Evolutionary conservation across 1,139 yeast genomes (phyloP), one percentile per base, ranked within the genome.

Genomic region (Hansenula sp.): DNA sequence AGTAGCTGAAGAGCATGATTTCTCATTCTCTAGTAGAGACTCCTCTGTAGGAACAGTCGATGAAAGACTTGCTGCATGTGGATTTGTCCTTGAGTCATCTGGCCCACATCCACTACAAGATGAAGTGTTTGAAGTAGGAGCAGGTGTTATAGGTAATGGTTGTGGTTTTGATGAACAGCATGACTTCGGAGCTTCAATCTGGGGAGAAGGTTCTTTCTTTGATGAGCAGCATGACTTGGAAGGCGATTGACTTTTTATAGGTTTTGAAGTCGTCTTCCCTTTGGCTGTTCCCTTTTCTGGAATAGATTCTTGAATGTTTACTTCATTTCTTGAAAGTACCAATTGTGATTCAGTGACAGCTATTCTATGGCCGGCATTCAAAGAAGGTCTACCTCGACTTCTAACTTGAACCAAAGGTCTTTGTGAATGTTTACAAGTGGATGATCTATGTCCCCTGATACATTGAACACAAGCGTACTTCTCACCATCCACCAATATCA

Each of bases 401-500:
- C 81, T 60, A 5, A 77, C 81, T 50, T 75, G 80, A n/a, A 76
- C 70, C 30, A 77, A 56, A 0, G 81, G 80, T 18, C 81, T 70
- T 41, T 76, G 72, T 38, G 85, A 81, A 63, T 93, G 99, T 49
- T 81, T 81, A 63, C 99, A 93, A 44, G 85, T 79, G 5, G 95
- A 83, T 2, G 96, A 86, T 38, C 99, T 68, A 62, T 93, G 99
- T 16, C 99, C 99, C 38, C 98, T 71, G 32, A 93, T 89, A 60
- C 99, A 93, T 60, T 84, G 87, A 44, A 84, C 79, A 62, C 96
- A 93, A 21, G 97, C 89, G 63, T 86, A 90, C 61, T 93, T 93
- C 55, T 77, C 84, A 29, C 90, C 90, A 53, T 88, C 93, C 55
- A 87, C 89, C 39, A 89, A 70, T 46, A 91, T 90, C 98, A 91